A percentile compares a stretch with the other conserved stretches of the same genome.
phyloP scores from a whole-genome alignment of 208 protist genomes.

The Vickermania spadyakhi region DNA sequence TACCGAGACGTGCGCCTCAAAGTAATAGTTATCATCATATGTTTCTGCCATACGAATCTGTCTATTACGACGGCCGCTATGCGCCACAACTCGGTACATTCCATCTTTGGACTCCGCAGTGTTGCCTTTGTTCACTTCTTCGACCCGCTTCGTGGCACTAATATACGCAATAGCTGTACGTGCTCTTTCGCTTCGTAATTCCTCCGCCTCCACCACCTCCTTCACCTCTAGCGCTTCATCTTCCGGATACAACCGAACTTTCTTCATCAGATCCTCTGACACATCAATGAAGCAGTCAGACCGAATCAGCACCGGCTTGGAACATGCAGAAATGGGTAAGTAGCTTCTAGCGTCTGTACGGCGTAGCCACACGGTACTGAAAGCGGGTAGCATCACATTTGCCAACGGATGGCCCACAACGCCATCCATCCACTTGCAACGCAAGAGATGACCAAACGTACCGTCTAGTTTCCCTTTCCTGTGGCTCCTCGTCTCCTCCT shows the following conservation, averaged over 20 bases:
- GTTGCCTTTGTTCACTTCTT: neutral
- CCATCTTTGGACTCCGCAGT: neutral
- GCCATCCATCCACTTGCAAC: conserved; percentile 17
- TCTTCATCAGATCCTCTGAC: conserved; percentile 10
- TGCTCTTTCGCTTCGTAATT: neutral
- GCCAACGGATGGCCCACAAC: conserved; percentile 16
- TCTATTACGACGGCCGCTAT: neutral
- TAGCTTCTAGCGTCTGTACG: conserved; percentile 49
- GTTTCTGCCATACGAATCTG: neutral
- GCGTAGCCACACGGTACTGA: conserved; percentile 39
- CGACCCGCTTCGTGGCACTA: neutral
- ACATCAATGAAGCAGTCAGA: conserved; percentile 18
- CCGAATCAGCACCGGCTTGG: conserved; percentile 18
- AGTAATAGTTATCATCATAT: conserved; percentile 32
- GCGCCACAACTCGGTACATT: neutral
- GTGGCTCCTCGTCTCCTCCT: neutral
- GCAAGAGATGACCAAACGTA: conserved; percentile 22
- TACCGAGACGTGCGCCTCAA: conserved; percentile 58
- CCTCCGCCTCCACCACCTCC: conserved; percentile 2
- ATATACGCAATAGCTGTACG: neutral
- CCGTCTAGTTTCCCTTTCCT: neutral
- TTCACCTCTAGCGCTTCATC: conserved; percentile 12
- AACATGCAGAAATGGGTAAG: conserved; percentile 20
- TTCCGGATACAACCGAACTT: conserved; percentile 3
- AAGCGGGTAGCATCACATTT: conserved; percentile 43